These are phyloP conservation scores for Pleomassaria siparia DNA, from an alignment of 2,329 filamentous ascomycete genomes.

Conservation along the genomic window DNA sequence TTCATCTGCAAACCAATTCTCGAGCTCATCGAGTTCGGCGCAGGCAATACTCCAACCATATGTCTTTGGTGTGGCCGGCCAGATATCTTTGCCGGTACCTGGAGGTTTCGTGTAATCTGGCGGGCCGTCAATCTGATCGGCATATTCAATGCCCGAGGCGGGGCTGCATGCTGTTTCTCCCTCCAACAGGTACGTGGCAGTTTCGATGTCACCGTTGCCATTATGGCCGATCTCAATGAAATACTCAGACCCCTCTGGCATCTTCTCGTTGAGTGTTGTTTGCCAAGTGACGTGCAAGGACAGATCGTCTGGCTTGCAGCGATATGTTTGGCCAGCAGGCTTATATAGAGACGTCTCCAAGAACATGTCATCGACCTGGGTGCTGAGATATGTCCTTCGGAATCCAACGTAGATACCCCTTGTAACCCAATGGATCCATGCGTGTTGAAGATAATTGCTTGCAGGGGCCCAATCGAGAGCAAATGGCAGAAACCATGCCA, in stretches of 20 bases:
- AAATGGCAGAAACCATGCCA: constrained; percentile 62
- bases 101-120: constrained; percentile 51
- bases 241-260: constrained; percentile 39
- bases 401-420: constrained; percentile 61
- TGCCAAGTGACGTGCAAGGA: constrained; percentile 34
- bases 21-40: constrained; percentile 52
- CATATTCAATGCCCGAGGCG: constrained; percentile 40
- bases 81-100: constrained; percentile 42
- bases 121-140: constrained; percentile 43
- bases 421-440: constrained; percentile 65
- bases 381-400: constrained; percentile 56
- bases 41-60: constrained; percentile 56
- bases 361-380: constrained; percentile 66
- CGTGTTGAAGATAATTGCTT: constrained; percentile 62
- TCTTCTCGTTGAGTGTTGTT: constrained; percentile 27
- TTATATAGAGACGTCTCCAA: constrained; percentile 48
- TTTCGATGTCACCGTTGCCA: constrained; percentile 42
- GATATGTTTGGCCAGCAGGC: constrained; percentile 53
- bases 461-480: constrained; percentile 55
- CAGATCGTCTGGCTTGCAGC: constrained; percentile 44
- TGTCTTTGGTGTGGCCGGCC: constrained; percentile 43
- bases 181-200: constrained; percentile 27
- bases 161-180: constrained; percentile 32
- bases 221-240: constrained; percentile 43
- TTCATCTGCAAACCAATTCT: constrained; percentile 56